Evolutionary conservation across 2,329 filamentous ascomycete genomes (phyloP).

Genomic region (Nannizziopsis arthrosporioides): DNA sequence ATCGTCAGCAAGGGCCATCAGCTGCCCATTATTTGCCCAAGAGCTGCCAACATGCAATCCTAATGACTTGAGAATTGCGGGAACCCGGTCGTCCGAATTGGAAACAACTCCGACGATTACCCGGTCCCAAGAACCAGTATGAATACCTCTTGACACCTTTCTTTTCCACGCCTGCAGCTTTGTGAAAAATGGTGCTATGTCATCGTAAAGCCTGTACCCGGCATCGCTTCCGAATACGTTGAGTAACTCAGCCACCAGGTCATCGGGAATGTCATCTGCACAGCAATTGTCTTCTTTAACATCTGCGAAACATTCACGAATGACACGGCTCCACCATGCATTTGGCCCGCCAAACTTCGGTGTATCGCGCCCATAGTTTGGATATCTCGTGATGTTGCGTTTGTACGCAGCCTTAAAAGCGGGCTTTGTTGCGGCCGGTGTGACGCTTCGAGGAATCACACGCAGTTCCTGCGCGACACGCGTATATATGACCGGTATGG

Average conservation of each 20-base stretch:
- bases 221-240: conserved; percentile 30
- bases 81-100: conserved; percentile 37
- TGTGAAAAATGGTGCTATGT: conserved; percentile 29
- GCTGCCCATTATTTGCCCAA: conserved; percentile 23
- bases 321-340: conserved; percentile 37
- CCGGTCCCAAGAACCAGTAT: conserved; percentile 20
- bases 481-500: conserved; percentile 33
- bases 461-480: conserved; percentile 26
- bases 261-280: conserved; percentile 22
- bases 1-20: conserved; percentile 11
- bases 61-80: conserved; percentile 29
- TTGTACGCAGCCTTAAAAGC: conserved; percentile 28
- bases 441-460: conserved; percentile 18
- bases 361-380: conserved; percentile 36
- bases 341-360: conserved; percentile 27
- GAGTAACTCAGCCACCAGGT: conserved; percentile 26
- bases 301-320: conserved; percentile 27
- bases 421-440: conserved; percentile 18
- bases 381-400: conserved; percentile 22
- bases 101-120: conserved; percentile 35
- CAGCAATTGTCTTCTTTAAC: conserved; percentile 3
- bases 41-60: conserved; percentile 28
- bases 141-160: neutral
- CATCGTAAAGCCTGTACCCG: conserved; percentile 33
- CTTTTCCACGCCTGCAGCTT: conserved; percentile 21